Evolutionary conservation across 2,329 filamentous ascomycete genomes (phyloP).

Genomic region (Pyrenochaeta sp.): DNA sequence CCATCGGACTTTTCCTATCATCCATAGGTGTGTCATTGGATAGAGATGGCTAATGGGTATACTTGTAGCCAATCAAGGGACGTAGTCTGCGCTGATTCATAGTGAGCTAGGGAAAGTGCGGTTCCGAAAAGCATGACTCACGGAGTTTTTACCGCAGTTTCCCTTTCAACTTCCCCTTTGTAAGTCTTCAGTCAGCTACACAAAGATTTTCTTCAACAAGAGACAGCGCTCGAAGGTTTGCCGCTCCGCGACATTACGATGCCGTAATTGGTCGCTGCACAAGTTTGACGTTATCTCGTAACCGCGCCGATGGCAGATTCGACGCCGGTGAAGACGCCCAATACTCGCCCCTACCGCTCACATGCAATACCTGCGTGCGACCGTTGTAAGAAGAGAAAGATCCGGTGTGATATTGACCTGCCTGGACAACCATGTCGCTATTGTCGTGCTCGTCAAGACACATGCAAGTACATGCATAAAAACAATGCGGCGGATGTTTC

Average conservation of each 20-base stretch:
- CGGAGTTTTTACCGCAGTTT: neutral
- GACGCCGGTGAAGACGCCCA: neutral
- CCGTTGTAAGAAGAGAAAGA: neutral
- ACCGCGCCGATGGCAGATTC: neutral
- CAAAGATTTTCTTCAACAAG: neutral
- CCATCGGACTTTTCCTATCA: neutral
- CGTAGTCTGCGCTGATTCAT: neutral
- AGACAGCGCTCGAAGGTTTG: neutral
- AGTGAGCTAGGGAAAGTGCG: neutral
- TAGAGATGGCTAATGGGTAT: neutral
- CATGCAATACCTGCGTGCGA: slow-evolving; percentile 1
- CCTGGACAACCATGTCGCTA: slow-evolving; percentile 20
- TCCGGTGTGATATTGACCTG: slow-evolving; percentile 13
- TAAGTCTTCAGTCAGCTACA: neutral
- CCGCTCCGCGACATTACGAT: neutral
- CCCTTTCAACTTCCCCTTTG: neutral
- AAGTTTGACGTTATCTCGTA: neutral
- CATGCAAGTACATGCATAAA: slow-evolving; percentile 13
- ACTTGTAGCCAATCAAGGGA: neutral
- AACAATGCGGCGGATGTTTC: neutral
- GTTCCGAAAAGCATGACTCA: neutral
- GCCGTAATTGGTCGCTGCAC: neutral
- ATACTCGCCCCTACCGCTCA: neutral
- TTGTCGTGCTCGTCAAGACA: slow-evolving; percentile 18
- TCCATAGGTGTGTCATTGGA: neutral